Evolutionary conservation across 164 flowering plant species (phyloP), one percentile per base, ranked within the genome.

Genomic region (Nelumbo lutea): DNA sequence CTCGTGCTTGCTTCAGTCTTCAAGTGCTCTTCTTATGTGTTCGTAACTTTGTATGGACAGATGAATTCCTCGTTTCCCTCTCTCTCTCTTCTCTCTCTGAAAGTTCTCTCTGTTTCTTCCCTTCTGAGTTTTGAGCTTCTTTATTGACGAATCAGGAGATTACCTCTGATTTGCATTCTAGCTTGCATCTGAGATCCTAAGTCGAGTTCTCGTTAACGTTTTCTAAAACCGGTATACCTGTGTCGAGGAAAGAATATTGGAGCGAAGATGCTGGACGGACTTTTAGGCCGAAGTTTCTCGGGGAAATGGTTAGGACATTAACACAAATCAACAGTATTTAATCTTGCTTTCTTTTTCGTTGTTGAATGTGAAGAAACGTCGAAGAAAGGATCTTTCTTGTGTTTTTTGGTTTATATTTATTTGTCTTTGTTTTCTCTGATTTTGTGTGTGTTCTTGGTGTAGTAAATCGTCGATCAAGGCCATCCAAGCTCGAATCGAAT

Each of bases 381-480:
- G 14, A 8, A 42, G 9, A 27, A 27, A 27, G 9, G 43, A 61
- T 48, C 8, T 3, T 9, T 2, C 14, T 44, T 27, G 61, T 39
- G 40, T 6, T 27, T 9, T 38, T 27, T 38, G 7, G 50, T 52
- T 48, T 60, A 9, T 10, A 56, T 15, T 70, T 41, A 1, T 58
- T 58, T 42, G 45, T 59, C 3, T 59, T 4, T 47, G 4, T 66
- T 10, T 46, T 15, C 65, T 43, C 44, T 45, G 39, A 51, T 61
- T 61, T 62, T 13, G 2, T 50, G 58, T 67, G 57, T 65, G 48
- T 27, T 74, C 5, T 51, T 72, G 56, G 53, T 73, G 85, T 74
- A 95, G 99, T 72, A 95, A 95, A 77, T 83, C 93, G 64, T 67
- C 72, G 78, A 84, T 95, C 42, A 90, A 90, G 81, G 68, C 68